Base-by-base conservation (phyloP, 495 filamentous ascomycete species). In the Hypomontagnella monticulosa region DNA sequence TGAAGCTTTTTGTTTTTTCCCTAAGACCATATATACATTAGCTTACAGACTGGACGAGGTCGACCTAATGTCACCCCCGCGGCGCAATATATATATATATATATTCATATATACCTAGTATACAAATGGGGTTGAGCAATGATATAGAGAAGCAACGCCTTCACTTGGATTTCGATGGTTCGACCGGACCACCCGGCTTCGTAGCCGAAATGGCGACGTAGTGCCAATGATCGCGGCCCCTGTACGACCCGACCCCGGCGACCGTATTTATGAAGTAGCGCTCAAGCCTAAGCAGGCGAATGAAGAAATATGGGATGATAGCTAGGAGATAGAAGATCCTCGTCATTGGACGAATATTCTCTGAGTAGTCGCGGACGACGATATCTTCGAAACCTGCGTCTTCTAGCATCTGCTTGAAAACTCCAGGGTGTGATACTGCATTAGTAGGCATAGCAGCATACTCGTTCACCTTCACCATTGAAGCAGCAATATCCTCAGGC, bases 381-480 rank as follows among this genome's bases (percentile, higher is more conserved):
- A 85, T 73, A 71, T 86, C 74, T 58, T 72, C 66, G 50, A 88
- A 86, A 3, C 84, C 83, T 8, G 74, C 81, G 4, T 83, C 77
- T 70, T 80, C 74, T 5, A 84, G 53, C 72, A 84, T 75, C 15
- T 66, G 41, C 42, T 55, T 55, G 36, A 71, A 76, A 20, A 72
- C 59, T 19, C 72, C 70, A 9, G 67, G 67, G 33, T 72, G 59
- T 9, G 73, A 75, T 14, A 62, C 66, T 4, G 57, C 65, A 53
- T 83, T 79, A 10, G 81, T 79, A 48, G 81, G 80, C 84, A 84
- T 85, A 18, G 80, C 75, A 5, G 77, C 71, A 51, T 77, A 74
- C 27, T 78, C 60, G 59, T 84, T 71, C 6, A 58, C 53, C 18
- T 75, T 71, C 9, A 63, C 47, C 78, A 80, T 74, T 7, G 76